Evolutionary conservation across 352 stramenopile genomes (phyloP).

Genomic region (Phytopythium oedochilum): DNA sequence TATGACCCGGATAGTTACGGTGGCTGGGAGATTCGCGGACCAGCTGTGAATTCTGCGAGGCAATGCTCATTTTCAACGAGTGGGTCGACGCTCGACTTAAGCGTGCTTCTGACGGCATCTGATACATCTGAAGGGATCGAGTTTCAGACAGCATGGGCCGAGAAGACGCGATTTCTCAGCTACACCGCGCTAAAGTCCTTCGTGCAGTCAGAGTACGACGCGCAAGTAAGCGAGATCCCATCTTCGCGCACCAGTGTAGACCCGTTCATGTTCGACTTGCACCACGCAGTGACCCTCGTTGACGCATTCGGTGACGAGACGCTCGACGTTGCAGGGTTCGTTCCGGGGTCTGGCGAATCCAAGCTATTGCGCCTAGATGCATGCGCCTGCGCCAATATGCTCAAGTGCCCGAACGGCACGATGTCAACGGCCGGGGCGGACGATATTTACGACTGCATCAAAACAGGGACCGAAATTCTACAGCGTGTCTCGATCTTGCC

Average conservation of each 20-base stretch:
- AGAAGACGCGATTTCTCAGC: constrained; percentile 51
- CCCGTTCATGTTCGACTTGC: constrained; percentile 90
- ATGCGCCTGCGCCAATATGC: constrained; percentile 90
- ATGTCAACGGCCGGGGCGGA: constrained; percentile 51
- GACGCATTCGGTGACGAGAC: constrained; percentile 86
- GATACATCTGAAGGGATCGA: constrained; percentile 27
- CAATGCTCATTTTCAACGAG: constrained; percentile 51
- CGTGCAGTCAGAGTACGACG: constrained; percentile 38
- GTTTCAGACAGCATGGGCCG: constrained; percentile 68
- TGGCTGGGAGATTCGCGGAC: constrained; percentile 22
- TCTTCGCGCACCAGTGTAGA: constrained; percentile 52
- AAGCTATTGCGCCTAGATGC: constrained; percentile 84
- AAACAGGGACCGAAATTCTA: constrained; percentile 88
- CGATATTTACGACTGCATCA: constrained; percentile 87
- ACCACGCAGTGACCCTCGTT: constrained; percentile 83
- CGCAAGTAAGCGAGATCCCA: constrained; percentile 25
- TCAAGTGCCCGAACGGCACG: constrained; percentile 95
- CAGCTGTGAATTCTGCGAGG: constrained; percentile 39
- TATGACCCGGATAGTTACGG: constrained; percentile 49
- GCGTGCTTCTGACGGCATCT: constrained; percentile 24
- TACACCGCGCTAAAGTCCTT: constrained; percentile 73
- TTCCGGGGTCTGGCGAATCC: constrained; percentile 15
- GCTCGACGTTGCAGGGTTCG: constrained; percentile 69
- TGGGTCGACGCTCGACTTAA: constrained; percentile 14
- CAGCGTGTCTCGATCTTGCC: constrained; percentile 84